phyloP scores from a whole-genome alignment of 1,139 yeast genomes.

The Torulaspora pretoriensis region DNA sequence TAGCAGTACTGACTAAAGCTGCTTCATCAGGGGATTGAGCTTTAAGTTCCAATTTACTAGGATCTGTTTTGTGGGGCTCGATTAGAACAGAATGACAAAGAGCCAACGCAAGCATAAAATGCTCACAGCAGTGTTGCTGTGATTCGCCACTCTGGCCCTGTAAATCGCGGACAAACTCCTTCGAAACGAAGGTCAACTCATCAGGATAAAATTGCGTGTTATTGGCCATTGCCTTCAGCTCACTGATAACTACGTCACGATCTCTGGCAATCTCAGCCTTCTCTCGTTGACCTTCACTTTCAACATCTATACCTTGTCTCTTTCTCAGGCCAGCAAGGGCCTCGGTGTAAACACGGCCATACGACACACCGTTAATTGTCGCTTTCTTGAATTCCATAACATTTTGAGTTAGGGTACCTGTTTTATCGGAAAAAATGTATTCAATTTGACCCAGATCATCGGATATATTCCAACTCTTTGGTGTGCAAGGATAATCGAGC shows the following conservation, averaged over 20 bases:
- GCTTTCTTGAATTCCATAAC: constrained; percentile 96
- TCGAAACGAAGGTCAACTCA: constrained; percentile 73
- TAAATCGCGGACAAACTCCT: constrained; percentile 55
- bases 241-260: constrained; percentile 58
- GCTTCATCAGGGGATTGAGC: constrained; percentile 99
- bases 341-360: constrained; percentile 94
- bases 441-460: constrained; percentile 97
- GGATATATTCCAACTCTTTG: constrained; percentile 94
- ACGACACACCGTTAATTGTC: constrained; percentile 75
- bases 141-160: constrained; percentile 46
- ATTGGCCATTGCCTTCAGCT: constrained; percentile 41
- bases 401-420: constrained; percentile 94
- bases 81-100: constrained; percentile 90
- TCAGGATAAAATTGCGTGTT: constrained; percentile 62
- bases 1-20: constrained; percentile 88
- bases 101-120: constrained; percentile 83
- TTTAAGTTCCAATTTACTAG: constrained; percentile 60
- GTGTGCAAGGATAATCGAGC: constrained; percentile 90
- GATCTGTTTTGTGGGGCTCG: constrained; percentile 55
- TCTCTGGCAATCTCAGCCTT: constrained; percentile 58
- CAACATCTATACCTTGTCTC: constrained; percentile 77
- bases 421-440: constrained; percentile 91
- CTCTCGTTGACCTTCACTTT: constrained; percentile 63
- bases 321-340: constrained; percentile 91
- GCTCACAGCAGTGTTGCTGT: constrained; percentile 64